Evolutionary conservation across 208 protist genomes (phyloP), one percentile per base, ranked within the genome.

Genomic region (Leishmania tropica): DNA sequence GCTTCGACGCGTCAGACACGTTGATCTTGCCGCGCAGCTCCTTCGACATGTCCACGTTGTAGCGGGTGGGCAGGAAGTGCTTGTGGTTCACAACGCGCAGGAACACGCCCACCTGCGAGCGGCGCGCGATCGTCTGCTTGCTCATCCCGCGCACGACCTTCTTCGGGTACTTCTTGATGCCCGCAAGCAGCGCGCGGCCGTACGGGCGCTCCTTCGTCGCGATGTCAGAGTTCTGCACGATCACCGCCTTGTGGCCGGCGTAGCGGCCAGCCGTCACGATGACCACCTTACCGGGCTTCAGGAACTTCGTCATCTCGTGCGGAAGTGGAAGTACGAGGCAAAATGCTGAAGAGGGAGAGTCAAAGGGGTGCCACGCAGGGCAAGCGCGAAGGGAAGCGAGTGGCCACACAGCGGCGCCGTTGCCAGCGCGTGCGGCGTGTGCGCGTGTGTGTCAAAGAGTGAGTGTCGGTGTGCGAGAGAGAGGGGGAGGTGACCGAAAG

Each of bases 81-180:
- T 97, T 98, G 97, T 99, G 98, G 97, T 99, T 99, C 91, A 99
- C 91, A 54, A 99, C 91, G 89, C 99, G 99, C 80, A 99, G 92
- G 93, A 99, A 99, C 86, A 98, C 95, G 83, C 92, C 96, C 60
- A 99, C 90, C 81, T 93, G 90, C 75, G 97, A 98, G 86, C 98
- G 92, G 87, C 96, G 94, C 53, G 91, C 80, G 72, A 99, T 97
- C 51, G 89, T 92, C 85, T 98, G 98, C 92, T 98, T 94, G 88
- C 87, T 93, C 99, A 99, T 99, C 56, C 89, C 86, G 82, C 95
- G 97, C 81, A 96, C 90, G 58, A 99, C 93, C 91, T 98, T 97
- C 84, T 94, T 95, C 79, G 99, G 99, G 92, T 97, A 97, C 85
- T 97, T 98, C 85, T 98, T 97, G 83, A 99, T 93, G 84, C 99